These are phyloP conservation scores for Sporothrix pallida DNA, from an alignment of 2,329 filamentous ascomycete genomes.

Conservation along the genomic window DNA sequence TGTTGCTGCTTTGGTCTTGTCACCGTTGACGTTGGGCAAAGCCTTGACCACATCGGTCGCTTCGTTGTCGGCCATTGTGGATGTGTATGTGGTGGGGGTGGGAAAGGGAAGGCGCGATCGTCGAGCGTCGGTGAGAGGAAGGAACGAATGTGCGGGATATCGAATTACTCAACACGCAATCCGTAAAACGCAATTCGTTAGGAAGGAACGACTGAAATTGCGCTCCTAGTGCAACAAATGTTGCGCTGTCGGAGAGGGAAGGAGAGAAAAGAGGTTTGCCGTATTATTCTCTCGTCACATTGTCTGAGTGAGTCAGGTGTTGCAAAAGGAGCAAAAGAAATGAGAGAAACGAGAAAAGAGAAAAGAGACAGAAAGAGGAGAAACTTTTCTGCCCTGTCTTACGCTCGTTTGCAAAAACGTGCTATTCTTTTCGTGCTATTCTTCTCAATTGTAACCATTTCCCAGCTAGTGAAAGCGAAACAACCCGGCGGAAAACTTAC, in stretches of 20 bases:
- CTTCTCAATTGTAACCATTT: background rate
- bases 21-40: conserved; percentile 1
- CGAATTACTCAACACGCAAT: too few species aligned
- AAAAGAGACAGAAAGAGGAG: background rate
- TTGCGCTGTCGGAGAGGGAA: background rate
- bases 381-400: background rate
- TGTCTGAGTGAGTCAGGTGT: conserved; percentile 8
- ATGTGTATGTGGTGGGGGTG: background rate
- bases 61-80: conserved; percentile 30
- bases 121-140: background rate
- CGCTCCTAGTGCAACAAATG: conserved; percentile 13
- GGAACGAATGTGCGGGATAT: background rate
- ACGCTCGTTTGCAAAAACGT: conserved; percentile 13
- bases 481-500: background rate
- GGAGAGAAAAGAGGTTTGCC: background rate
- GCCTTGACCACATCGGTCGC: background rate
- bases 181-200: too few species aligned
- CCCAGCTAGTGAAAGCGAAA: conserved; percentile 15
- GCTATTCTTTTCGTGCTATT: conserved; percentile 10
- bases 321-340: background rate
- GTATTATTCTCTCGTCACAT: background rate
- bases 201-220: too few species aligned
- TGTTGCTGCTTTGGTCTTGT: background rate
- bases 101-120: background rate
- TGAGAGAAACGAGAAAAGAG: background rate